Base-by-base conservation (phyloP, 1,284 basidiomycete species). In the Vanrija pseudolonga region DNA sequence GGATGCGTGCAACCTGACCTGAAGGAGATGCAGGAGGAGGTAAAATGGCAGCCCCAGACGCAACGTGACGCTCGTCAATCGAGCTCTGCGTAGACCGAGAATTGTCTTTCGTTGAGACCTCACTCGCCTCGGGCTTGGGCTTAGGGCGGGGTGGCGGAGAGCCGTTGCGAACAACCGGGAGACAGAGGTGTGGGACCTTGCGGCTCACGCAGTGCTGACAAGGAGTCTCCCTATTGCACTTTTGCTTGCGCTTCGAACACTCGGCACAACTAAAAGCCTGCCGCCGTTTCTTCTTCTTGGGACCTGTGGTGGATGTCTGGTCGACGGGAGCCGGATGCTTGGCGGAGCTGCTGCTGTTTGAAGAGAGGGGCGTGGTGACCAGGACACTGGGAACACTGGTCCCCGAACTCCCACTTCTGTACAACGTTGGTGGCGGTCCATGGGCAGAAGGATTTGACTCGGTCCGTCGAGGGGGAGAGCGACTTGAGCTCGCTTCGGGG, bases 181-280 rank as follows among this genome's bases (percentile, higher is more conserved):
- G 63, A 45, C 70, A 72, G 18, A 72, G 60, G 32, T 72, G 67
- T 6, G 69, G 68, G 0, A 73, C 72, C 36, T 69, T 57, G 36
- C 71, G 56, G 26, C 66, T 65, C 2, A 68, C 61, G 44, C 72
- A 74, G 49, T 74, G 72, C 44, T 73, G 70, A 49, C 72, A 74
- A 8, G 72, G 72, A 23, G 68, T 72, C 41, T 73, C 67, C n/a
- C 72, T 55, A 56, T 74, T 72, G 54, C 72, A 74, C 50, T 67
- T 69, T 42, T 74, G 72, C 51, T 74, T 74, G 39, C 72, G 59
- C 48, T 74, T 74, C 6, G 70, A 65, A 36, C 72, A 74, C 55
- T 74, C 70, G 11, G 68, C 69, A 47, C 72, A 74, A 4, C 62
- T 63, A 22, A 72, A 61, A 1, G 72, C 72, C 14, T 70, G 65